These are phyloP conservation scores for Volvox africanus DNA, from an alignment of 139 green algal species.

Conservation along the genomic window DNA sequence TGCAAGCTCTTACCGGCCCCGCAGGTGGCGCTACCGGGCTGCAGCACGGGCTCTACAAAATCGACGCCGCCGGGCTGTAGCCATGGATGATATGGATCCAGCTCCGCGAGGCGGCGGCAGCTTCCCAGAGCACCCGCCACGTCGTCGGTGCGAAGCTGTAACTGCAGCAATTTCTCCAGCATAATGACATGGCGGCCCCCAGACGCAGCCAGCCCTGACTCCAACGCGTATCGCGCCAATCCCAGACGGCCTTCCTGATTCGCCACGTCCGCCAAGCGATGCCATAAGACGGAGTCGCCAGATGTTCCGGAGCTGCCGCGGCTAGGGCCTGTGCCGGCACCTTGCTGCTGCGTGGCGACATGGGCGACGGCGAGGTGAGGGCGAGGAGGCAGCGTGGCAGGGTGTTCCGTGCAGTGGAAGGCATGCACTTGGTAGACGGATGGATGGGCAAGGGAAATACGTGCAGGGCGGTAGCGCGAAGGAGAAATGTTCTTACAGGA, in stretches of 20 bases:
- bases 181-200: not conserved
- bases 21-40: too few species aligned
- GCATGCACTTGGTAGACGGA: too few species aligned
- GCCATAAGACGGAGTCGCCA: slow-evolving; percentile 34
- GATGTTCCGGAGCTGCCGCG: not conserved
- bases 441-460: too few species aligned
- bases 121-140: slow-evolving; percentile 6
- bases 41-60: too few species aligned
- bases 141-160: slow-evolving; percentile 29
- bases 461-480: too few species aligned
- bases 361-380: not conserved
- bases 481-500: too few species aligned
- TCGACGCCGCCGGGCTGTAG: not conserved
- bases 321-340: too few species aligned
- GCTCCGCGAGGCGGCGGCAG: slow-evolving; percentile 4
- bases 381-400: not conserved
- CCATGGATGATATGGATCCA: slow-evolving; percentile 37
- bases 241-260: not conserved
- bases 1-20: not conserved
- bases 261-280: slow-evolving; percentile 38
- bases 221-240: slow-evolving; percentile 34
- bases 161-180: slow-evolving; percentile 40
- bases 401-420: too few species aligned
- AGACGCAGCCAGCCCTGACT: slow-evolving; percentile 18
- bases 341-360: not conserved